A percentile compares a stretch with the other conserved stretches of the same genome.
Conservation (phyloP, 441 rosid species). For the Sinapis alba region DNA sequence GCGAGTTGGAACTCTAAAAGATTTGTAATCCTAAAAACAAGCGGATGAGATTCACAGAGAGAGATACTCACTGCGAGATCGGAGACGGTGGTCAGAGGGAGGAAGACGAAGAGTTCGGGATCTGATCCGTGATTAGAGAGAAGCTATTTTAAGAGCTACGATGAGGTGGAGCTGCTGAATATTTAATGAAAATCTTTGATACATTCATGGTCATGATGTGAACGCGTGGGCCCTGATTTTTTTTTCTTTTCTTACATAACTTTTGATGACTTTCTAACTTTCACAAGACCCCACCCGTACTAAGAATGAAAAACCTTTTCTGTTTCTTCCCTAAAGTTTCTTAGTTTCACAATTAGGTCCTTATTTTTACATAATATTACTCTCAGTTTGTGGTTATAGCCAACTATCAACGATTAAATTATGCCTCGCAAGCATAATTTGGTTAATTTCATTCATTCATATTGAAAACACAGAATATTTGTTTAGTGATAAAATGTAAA, state of each 20-base stretch:
- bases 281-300: not conserved
- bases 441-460: not conserved
- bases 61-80: not conserved
- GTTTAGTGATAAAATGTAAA: not conserved
- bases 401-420: not conserved
- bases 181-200: not conserved
- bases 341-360: constrained; percentile 5
- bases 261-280: not conserved
- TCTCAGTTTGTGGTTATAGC: not conserved
- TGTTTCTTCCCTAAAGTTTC: not conserved
- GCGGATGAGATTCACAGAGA: not conserved
- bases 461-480: not conserved
- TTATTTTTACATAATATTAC: not conserved
- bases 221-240: constrained; percentile 22
- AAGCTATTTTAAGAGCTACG: constrained; percentile 24
- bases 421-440: not conserved
- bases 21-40: not conserved
- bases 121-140: constrained; percentile 26
- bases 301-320: not conserved
- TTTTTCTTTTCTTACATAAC: not conserved
- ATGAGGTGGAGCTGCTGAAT: constrained; percentile 6
- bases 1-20: not conserved
- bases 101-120: constrained; percentile 23
- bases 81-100: constrained; percentile 31
- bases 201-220: not conserved